A percentile compares a stretch with the other conserved stretches of the same genome.
phyloP scores from a whole-genome alignment of 108 stramenopile species.

The Cyclotella sp. region DNA sequence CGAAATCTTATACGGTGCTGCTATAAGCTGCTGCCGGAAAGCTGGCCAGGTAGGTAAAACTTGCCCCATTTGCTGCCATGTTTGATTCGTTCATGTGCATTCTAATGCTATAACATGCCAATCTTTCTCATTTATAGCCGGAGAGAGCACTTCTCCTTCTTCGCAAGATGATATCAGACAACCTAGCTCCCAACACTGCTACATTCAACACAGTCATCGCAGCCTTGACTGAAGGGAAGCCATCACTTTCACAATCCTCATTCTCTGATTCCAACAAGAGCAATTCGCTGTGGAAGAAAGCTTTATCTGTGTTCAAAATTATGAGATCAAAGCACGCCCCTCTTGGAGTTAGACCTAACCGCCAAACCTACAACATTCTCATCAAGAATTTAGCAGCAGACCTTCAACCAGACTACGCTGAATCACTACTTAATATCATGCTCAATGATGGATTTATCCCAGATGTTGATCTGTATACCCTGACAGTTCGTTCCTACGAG shows the following conservation, averaged over 20 bases:
- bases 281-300: constrained; percentile 55
- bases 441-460: constrained; percentile 72
- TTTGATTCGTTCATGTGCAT: neutral
- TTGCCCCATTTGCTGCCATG: neutral
- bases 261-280: constrained; percentile 8
- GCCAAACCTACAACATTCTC: constrained; percentile 80
- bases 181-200: constrained; percentile 78
- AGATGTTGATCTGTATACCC: constrained; percentile 81
- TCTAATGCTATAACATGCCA: neutral
- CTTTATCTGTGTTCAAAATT: constrained; percentile 68
- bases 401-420: constrained; percentile 64
- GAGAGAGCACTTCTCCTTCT: constrained; percentile 71
- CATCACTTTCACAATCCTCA: neutral
- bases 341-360: constrained; percentile 56
- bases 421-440: constrained; percentile 73
- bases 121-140: constrained; percentile 26
- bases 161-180: constrained; percentile 76
- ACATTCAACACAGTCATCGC: constrained; percentile 83
- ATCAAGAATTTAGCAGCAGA: constrained; percentile 66
- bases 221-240: constrained; percentile 63
- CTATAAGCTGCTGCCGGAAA: constrained; percentile 81
- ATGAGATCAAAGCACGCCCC: constrained; percentile 61
- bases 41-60: constrained; percentile 36
- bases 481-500: constrained; percentile 79
- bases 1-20: constrained; percentile 87